Evolutionary conservation across 768 basidiomycete species (phyloP).

Genomic region (Postia placenta): DNA sequence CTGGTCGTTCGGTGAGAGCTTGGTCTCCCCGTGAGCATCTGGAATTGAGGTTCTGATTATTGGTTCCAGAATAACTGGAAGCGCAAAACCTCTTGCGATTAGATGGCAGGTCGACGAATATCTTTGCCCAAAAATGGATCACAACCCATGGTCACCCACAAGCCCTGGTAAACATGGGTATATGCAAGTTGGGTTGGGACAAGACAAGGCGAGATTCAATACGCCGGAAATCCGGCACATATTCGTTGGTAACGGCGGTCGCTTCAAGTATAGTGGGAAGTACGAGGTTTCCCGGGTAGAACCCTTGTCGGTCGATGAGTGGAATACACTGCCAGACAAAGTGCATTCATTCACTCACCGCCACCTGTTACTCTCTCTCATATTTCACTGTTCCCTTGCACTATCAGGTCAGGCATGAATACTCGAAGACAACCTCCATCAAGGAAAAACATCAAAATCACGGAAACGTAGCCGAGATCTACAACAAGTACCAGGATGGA

Average conservation of each 20-base stretch:
- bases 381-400: background rate
- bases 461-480: conserved; percentile 28
- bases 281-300: conserved; percentile 37
- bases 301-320: conserved; percentile 39
- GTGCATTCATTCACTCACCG: conserved; percentile 22
- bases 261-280: conserved; percentile 40
- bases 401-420: conserved; percentile 19
- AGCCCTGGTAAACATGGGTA: conserved; percentile 45
- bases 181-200: conserved; percentile 49
- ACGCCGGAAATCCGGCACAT: conserved; percentile 35
- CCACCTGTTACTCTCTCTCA: background rate
- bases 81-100: conserved; percentile 24
- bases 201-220: conserved; percentile 37
- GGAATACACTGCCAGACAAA: conserved; percentile 33
- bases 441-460: conserved; percentile 33
- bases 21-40: too few species aligned
- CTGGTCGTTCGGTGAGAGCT: conserved; percentile 15
- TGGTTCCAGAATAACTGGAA: conserved; percentile 8
- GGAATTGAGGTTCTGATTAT: background rate
- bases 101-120: conserved; percentile 32
- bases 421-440: conserved; percentile 28
- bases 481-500: conserved; percentile 40
- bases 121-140: conserved; percentile 43
- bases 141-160: conserved; percentile 50
- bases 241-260: conserved; percentile 37